Percentiles rank a stretch among this genome's conserved stretches.
Evolutionary conservation across 148 eudicot genomes (phyloP).

Genomic region (Camellia lanceoleosa): DNA sequence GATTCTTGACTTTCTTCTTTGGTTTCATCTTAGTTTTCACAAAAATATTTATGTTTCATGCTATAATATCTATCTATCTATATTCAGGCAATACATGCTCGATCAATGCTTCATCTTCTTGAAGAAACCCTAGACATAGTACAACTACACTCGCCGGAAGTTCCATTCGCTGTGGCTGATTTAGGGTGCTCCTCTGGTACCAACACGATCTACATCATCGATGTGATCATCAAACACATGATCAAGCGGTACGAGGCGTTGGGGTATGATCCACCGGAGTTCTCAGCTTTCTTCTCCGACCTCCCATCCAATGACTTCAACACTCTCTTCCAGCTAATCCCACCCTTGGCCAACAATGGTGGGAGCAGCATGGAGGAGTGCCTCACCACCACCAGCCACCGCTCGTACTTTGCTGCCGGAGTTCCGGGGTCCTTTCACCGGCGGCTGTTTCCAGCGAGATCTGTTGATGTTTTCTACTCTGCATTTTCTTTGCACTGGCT

Average conservation of each 20-base stretch:
- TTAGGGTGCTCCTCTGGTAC: constrained; percentile 81
- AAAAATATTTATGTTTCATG: too few relatives aligned
- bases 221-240: constrained; percentile 72
- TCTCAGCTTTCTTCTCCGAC: constrained; percentile 85
- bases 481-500: constrained; percentile 96
- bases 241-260: constrained; percentile 57
- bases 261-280: constrained; percentile 64
- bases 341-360: constrained; percentile 43
- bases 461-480: constrained; percentile 76
- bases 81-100: constrained; percentile 78
- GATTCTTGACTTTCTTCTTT: too few relatives aligned
- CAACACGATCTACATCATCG: constrained; percentile 67
- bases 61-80: neutral
- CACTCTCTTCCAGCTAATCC: constrained; percentile 87
- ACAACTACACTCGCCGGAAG: constrained; percentile 32
- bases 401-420: constrained; percentile 80
- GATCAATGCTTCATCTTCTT: constrained; percentile 81
- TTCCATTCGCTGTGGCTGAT: constrained; percentile 73
- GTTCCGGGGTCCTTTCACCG: constrained; percentile 90
- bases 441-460: constrained; percentile 71
- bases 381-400: constrained; percentile 59
- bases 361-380: constrained; percentile 79
- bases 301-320: constrained; percentile 95
- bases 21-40: too few relatives aligned
- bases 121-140: constrained; percentile 73